Evolutionary conservation across 2,329 filamentous ascomycete genomes (phyloP).

Genomic region (Myriosclerotinia scirpicola): DNA sequence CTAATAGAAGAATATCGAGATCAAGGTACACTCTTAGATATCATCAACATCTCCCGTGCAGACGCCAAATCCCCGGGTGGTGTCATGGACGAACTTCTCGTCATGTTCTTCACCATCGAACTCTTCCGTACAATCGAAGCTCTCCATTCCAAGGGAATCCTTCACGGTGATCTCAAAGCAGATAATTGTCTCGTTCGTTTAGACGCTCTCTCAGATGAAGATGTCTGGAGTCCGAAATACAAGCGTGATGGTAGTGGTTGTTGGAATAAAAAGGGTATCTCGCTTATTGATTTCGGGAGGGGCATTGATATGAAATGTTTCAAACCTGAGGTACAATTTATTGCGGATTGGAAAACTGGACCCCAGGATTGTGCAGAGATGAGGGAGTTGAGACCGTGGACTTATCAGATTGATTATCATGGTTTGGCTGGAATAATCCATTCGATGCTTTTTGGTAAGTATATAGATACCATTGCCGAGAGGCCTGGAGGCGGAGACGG

Average conservation of each 20-base stretch:
- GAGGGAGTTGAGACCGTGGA: slow-evolving; percentile 91
- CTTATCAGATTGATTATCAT: slow-evolving; percentile 95
- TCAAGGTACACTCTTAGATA: slow-evolving; percentile 90
- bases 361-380: slow-evolving; percentile 93
- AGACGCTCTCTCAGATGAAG: slow-evolving; percentile 51
- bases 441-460: slow-evolving; percentile 87
- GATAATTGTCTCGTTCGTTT: slow-evolving; percentile 94
- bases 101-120: slow-evolving; percentile 95
- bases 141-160: slow-evolving; percentile 73
- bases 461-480: slow-evolving; percentile 75
- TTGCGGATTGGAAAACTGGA: slow-evolving; percentile 91
- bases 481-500: slow-evolving; percentile 44
- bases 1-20: slow-evolving; percentile 83
- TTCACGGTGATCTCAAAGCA: slow-evolving; percentile 93
- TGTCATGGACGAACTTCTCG: slow-evolving; percentile 84
- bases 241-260: slow-evolving; percentile 70
- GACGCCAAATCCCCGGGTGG: slow-evolving; percentile 59
- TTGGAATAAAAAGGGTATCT: slow-evolving; percentile 78
- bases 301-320: slow-evolving; percentile 93
- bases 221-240: slow-evolving; percentile 63
- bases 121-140: slow-evolving; percentile 87
- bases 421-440: slow-evolving; percentile 88
- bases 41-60: slow-evolving; percentile 81
- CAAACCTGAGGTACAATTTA: slow-evolving; percentile 73
- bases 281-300: slow-evolving; percentile 91